Percentiles rank a stretch among this genome's conserved stretches.
These are phyloP conservation scores for Colletotrichum theobromicola DNA, from an alignment of 2,329 filamentous ascomycete species.

Conservation along the genomic window DNA sequence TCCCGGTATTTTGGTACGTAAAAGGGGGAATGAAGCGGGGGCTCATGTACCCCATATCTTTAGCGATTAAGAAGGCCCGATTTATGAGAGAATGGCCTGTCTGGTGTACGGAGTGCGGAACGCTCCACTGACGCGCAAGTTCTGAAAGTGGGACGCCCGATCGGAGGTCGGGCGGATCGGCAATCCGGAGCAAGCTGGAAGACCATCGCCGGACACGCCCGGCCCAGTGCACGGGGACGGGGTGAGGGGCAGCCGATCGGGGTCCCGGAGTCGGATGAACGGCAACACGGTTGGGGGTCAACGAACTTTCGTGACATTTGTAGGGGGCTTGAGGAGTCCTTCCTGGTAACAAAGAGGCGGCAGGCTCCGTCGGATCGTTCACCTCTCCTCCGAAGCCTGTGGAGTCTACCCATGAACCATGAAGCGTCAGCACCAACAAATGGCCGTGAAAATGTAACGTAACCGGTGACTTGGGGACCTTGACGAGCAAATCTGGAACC, in stretches of 20 bases:
- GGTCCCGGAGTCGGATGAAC: neutral
- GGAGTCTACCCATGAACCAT: neutral
- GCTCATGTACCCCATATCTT: neutral
- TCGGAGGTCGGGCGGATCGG: neutral
- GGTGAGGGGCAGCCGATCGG: neutral
- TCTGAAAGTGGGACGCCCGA: neutral
- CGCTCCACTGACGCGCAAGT: neutral
- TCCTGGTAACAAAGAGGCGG: neutral
- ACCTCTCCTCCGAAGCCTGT: neutral
- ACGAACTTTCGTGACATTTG: neutral
- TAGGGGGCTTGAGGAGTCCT: neutral
- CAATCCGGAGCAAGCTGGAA: neutral
- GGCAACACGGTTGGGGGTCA: neutral
- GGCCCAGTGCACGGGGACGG: fast-evolving
- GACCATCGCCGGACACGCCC: neutral
- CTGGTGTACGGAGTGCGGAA: neutral
- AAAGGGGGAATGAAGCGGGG: neutral
- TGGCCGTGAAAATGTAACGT: neutral
- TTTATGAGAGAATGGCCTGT: neutral
- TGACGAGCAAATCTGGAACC: neutral
- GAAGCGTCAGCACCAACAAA: neutral
- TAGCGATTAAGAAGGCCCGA: neutral
- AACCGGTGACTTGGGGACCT: neutral
- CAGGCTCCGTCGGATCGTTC: neutral
- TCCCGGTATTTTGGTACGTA: neutral